Conservation (phyloP, 2,329 filamentous ascomycete genomes). For the Diaporthe destruens region DNA sequence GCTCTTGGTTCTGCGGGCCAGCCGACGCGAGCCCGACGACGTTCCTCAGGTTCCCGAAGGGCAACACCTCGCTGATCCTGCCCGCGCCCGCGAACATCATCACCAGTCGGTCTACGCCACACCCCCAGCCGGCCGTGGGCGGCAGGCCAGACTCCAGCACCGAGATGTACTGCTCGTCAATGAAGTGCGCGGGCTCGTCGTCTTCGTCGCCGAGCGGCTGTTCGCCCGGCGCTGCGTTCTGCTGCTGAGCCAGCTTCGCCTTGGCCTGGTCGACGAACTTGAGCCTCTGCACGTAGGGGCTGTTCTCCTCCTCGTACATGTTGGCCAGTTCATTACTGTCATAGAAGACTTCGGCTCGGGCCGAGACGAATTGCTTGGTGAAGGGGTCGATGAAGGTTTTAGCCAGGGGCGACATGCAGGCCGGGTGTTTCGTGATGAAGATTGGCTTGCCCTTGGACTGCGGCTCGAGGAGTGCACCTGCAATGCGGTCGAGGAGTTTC, state of each 20-base stretch:
- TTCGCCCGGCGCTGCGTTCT: constrained; percentile 55
- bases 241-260: constrained; percentile 40
- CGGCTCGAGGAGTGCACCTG: constrained; percentile 82
- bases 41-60: constrained; percentile 86
- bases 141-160: constrained; percentile 90
- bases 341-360: constrained; percentile 88
- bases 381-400: constrained; percentile 83
- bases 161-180: constrained; percentile 86
- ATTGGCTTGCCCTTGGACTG: constrained; percentile 75
- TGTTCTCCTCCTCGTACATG: constrained; percentile 98
- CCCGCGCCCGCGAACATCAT: constrained; percentile 88
- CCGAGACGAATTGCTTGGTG: constrained; percentile 80
- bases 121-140: constrained; percentile 97
- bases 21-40: constrained; percentile 65
- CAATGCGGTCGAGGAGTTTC: constrained; percentile 84
- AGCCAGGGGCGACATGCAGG: constrained; percentile 89
- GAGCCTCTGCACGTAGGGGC: constrained; percentile 83
- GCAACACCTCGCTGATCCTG: constrained; percentile 86
- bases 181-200: constrained; percentile 59
- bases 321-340: constrained; percentile 87
- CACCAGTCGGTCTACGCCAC: constrained; percentile 88
- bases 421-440: constrained; percentile 91
- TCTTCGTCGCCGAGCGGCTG: constrained; percentile 49
- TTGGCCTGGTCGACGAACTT: constrained; percentile 77
- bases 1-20: constrained; percentile 30